Conservation (phyloP, 352 stramenopile species). For the Phytophthora hybrid region DNA sequence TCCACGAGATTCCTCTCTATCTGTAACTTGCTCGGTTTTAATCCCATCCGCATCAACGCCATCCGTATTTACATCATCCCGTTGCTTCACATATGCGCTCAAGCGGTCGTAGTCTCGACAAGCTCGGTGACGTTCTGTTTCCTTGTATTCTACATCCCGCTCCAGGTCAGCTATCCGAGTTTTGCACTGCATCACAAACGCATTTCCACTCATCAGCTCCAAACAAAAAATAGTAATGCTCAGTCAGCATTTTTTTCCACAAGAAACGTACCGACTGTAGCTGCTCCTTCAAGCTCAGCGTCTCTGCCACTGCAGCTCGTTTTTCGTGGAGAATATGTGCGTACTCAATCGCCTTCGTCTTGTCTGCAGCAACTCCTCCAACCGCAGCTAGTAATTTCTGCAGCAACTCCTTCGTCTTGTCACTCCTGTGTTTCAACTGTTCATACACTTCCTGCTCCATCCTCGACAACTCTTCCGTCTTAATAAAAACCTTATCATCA, state of each 20-base stretch:
- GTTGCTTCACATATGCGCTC: conserved; percentile 61
- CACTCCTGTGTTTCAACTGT: conserved; percentile 48
- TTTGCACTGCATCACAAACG: conserved; percentile 54
- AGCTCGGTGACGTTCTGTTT: conserved; percentile 78
- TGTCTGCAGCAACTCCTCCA: conserved; percentile 20
- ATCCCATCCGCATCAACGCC: conserved; percentile 22
- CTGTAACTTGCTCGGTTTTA: conserved; percentile 33
- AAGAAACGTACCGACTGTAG: conserved; percentile 58
- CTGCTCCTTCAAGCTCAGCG: conserved; percentile 58
- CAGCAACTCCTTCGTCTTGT: conserved; percentile 45
- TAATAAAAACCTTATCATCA: conserved; percentile 36
- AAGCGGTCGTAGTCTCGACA: conserved; percentile 83
- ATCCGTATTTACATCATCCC: conserved; percentile 28
- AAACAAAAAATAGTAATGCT: not conserved
- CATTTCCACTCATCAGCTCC: conserved; percentile 16
- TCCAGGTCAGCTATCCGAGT: conserved; percentile 67
- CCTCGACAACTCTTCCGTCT: conserved; percentile 46
- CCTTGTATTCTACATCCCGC: conserved; percentile 75
- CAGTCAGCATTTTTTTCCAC: not conserved
- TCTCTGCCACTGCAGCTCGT: conserved; percentile 51
- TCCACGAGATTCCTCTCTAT: conserved; percentile 31
- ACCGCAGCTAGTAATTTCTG: conserved; percentile 47
- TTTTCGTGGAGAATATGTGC: conserved; percentile 69
- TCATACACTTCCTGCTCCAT: conserved; percentile 52
- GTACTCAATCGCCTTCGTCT: conserved; percentile 52